Conservation (phyloP, 1,284 basidiomycete species). For the Microbotryum silenes-acaulis region DNA sequence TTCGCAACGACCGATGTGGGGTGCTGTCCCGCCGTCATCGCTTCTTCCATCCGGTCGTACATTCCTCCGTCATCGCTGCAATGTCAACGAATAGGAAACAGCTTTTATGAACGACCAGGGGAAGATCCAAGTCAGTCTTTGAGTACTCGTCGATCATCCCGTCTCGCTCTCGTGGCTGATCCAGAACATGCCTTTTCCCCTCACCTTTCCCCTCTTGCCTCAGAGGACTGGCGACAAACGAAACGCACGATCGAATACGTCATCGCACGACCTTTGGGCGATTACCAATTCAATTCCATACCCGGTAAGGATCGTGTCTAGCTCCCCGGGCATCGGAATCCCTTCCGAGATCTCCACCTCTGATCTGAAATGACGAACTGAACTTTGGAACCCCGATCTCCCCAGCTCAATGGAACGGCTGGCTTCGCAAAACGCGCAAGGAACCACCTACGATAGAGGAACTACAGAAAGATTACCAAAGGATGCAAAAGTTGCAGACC, state of each 20-base stretch:
- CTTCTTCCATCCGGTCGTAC: too few relatives aligned
- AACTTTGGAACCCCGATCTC: background rate
- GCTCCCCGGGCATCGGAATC: background rate
- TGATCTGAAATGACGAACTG: background rate
- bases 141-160: too few relatives aligned
- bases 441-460: constrained; percentile 17
- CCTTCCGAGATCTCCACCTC: background rate
- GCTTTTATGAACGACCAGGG: constrained; percentile 23
- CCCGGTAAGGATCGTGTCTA: constrained; percentile 9
- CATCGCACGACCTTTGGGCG: constrained; percentile 11
- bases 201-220: background rate
- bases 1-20: background rate
- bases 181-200: background rate
- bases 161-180: background rate
- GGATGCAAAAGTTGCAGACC: constrained; percentile 9
- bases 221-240: constrained; percentile 25
- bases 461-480: constrained; percentile 9
- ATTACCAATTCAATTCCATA: constrained; percentile 21
- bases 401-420: constrained; percentile 21
- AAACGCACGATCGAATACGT: constrained; percentile 28
- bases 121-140: background rate
- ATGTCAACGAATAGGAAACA: constrained; percentile 15
- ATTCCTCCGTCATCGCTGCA: background rate
- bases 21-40: too few relatives aligned
- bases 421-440: constrained; percentile 22